Base-by-base conservation (phyloP, 1,284 basidiomycete genomes). In the Ceratobasidium sp. region DNA sequence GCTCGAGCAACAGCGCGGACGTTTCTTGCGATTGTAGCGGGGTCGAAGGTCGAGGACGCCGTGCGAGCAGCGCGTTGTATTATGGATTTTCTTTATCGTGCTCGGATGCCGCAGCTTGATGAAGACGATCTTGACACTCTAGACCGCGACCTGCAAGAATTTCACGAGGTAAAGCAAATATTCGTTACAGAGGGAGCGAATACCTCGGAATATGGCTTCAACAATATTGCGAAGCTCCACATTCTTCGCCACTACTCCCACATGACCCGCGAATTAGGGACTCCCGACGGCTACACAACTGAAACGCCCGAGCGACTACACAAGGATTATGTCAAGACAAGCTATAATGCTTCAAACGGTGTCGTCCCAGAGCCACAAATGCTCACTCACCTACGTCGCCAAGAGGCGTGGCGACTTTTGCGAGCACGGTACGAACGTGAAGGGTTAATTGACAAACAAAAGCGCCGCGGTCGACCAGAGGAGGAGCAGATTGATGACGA, bases 251-350 rank as follows among this genome's bases (percentile, higher is more conserved):
- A 75, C 41, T 75, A 75, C 31, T 22, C 33, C 17, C 47, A 24
- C 27, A 44, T 24, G 14, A 62, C 71, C 29, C 24, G 41, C 19
- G 66, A 60, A 27, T 41, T 71, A 17, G 74, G 74, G 11, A 72
- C 67, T 9, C 41, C 67, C n/a, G 54, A 72, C 29, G 63, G 63
- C 48, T 75, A 47, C 45, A 72, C 45, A 19, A 75, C 74, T 11
- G 74, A 75, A 22, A 53, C 54, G 29, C 69, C 64, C 29, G 74
- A 75, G 31, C 74, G 67, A 19, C 53, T 74, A 29, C 75, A 73
- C 36, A 76, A 54, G 9, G 72, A 74, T 41, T 62, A 41, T 11
- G 74, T 57, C n/a, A 75, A 75, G 31, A 15, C 56, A 22, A 45
- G 65, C n/a, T 75, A 72, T 54, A 2, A 65, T 7, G 66, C 51